These are phyloP conservation scores for Phytophthora podocarpi DNA, from an alignment of 352 stramenopile genomes.

Conservation along the genomic window DNA sequence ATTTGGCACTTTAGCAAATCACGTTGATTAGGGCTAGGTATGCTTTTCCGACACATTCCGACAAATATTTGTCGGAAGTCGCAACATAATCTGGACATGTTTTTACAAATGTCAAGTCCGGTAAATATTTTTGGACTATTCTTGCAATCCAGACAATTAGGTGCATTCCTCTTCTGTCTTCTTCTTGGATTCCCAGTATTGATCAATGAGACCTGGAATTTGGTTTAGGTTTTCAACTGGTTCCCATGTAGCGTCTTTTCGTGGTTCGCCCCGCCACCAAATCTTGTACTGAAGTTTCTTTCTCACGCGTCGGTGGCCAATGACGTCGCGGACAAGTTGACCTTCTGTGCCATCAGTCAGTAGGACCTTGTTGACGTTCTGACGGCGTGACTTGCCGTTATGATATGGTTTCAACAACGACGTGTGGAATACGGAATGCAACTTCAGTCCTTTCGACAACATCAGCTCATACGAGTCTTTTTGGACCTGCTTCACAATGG, in stretches of 20 bases:
- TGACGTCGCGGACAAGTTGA: neutral
- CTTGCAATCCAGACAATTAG: no score
- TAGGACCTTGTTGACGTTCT: neutral
- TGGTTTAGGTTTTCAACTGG: constrained; percentile 1
- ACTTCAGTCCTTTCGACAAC: constrained; percentile 5
- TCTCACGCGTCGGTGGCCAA: neutral
- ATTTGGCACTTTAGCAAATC: no score
- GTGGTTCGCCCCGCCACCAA: neutral
- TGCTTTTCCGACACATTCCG: no score
- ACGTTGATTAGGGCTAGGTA: no score
- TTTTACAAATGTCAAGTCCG: no score
- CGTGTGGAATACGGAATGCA: constrained; percentile 7
- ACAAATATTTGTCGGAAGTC: no score
- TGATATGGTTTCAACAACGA: constrained; percentile 3
- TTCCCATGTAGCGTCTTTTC: neutral
- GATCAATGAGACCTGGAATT: constrained; percentile 1
- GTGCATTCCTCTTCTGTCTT: no score
- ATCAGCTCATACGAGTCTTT: constrained; percentile 1
- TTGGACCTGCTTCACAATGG: neutral
- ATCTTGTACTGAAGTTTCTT: constrained; percentile 10
- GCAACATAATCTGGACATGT: no score
- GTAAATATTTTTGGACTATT: no score
- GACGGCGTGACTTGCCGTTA: neutral
- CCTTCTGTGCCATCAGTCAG: neutral
- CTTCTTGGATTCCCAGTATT: constrained; percentile 3